Percentiles rank a stretch among this genome's conserved stretches.
phyloP scores from a whole-genome alignment of 192 early-diverging fungal species.

The Linnemannia schmuckeri region DNA sequence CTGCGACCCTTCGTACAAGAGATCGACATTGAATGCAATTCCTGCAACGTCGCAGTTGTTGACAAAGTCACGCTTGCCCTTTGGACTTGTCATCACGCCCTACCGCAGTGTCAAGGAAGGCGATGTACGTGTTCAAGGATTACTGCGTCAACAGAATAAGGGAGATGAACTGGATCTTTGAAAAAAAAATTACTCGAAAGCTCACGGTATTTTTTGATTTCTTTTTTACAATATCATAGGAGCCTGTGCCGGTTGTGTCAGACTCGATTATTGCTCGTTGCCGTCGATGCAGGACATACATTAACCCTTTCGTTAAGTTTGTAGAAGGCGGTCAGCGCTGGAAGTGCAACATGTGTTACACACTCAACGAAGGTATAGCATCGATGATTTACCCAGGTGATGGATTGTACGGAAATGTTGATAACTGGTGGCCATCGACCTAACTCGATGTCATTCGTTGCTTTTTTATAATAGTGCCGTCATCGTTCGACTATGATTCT shows the following conservation, averaged over 20 bases:
- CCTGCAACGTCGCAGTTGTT: conserved; percentile 87
- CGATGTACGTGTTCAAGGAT: conserved; percentile 56
- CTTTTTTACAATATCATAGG: conserved; percentile 20
- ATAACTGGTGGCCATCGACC: neutral
- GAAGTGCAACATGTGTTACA: conserved; percentile 96
- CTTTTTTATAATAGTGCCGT: conserved; percentile 63
- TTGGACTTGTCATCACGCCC: conserved; percentile 93
- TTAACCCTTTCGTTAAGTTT: conserved; percentile 97
- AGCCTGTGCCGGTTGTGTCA: conserved; percentile 88
- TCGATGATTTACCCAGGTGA: neutral
- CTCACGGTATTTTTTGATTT: neutral
- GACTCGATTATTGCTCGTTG: conserved; percentile 94
- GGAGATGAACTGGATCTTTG: neutral
- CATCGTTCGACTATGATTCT: conserved; percentile 82
- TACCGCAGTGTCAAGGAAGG: conserved; percentile 80
- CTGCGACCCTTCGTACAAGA: conserved; percentile 85
- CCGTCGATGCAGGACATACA: conserved; percentile 94
- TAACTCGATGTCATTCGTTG: neutral
- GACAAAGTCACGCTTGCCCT: conserved; percentile 90
- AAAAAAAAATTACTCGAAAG: neutral
- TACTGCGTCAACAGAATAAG: neutral
- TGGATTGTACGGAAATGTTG: neutral
- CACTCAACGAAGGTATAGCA: conserved; percentile 61
- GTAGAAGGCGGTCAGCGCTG: conserved; percentile 95
- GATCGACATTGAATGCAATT: conserved; percentile 90